Evolutionary conservation across 768 basidiomycete genomes (phyloP).

Genomic region (Boletellus ananiceps): DNA sequence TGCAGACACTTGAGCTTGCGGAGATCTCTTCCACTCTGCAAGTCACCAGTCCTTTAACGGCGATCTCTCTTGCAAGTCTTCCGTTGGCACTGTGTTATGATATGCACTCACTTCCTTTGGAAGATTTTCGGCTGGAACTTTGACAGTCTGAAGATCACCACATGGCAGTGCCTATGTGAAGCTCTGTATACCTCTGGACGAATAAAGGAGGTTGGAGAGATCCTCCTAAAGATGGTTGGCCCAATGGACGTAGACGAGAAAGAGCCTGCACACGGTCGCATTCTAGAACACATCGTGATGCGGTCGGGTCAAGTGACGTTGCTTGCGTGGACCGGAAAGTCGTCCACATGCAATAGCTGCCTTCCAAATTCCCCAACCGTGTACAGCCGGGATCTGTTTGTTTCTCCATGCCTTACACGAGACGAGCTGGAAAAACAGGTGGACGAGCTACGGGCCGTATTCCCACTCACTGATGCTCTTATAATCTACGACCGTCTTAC

Average conservation of each 20-base stretch:
- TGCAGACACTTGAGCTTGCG: not conserved
- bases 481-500: not conserved
- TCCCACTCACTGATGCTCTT: not conserved
- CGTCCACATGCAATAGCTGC: not conserved
- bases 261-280: not conserved
- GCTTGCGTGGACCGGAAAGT: not conserved
- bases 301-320: not conserved
- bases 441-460: not conserved
- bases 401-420: not conserved
- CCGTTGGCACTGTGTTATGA: not conserved
- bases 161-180: no score
- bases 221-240: not conserved
- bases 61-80: not conserved
- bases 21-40: constrained; percentile 23
- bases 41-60: not conserved
- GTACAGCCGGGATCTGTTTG: not conserved
- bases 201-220: not conserved
- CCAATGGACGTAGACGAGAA: not conserved
- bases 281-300: not conserved
- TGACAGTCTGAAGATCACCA: not conserved
- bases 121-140: constrained; percentile 4
- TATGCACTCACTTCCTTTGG: not conserved
- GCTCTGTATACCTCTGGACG: not conserved
- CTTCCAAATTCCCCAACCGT: not conserved
- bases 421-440: not conserved